Evolutionary conservation across 768 basidiomycete genomes (phyloP).

Genomic region (Leccinum variicolor): DNA sequence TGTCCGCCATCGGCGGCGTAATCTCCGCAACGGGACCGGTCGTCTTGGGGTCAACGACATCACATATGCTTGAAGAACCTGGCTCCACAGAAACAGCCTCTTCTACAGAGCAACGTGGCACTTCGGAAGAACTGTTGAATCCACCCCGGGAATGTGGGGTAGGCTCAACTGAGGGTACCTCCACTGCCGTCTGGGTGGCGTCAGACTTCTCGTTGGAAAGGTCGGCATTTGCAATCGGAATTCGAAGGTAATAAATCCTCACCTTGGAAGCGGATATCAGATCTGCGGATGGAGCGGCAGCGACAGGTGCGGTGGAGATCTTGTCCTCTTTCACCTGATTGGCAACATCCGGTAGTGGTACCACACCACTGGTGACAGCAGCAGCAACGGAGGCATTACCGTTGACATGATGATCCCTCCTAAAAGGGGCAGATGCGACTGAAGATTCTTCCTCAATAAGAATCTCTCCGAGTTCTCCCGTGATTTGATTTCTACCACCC

Average conservation of each 20-base stretch:
- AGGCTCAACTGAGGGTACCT: conserved; percentile 18
- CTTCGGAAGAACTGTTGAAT: background rate
- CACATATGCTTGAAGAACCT: background rate
- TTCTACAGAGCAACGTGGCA: conserved; percentile 1
- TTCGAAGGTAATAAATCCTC: conserved; percentile 1
- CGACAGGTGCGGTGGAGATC: conserved; percentile 1
- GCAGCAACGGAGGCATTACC: conserved; percentile 12
- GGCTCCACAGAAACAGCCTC: conserved; percentile 7
- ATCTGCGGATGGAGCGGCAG: background rate
- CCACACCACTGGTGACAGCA: conserved; percentile 21
- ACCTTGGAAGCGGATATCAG: conserved; percentile 6
- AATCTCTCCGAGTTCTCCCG: conserved; percentile 73
- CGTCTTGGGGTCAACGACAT: background rate
- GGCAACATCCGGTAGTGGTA: conserved; percentile 12
- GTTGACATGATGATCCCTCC: conserved; percentile 31
- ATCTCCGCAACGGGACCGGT: background rate
- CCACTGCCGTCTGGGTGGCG: background rate
- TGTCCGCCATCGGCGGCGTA: conserved; percentile 2
- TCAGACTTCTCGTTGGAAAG: conserved; percentile 2
- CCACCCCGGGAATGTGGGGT: conserved; percentile 7
- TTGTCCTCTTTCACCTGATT: conserved; percentile 7
- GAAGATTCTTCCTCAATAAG: conserved; percentile 49
- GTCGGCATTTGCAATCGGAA: conserved; percentile 3
- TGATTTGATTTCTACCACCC: conserved; percentile 36
- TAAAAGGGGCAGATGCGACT: conserved; percentile 15